Percentiles rank a stretch among this genome's conserved stretches.
These are phyloP conservation scores for Pyrenochaeta sp. DNA, from an alignment of 2,329 filamentous ascomycete species.

Conservation along the genomic window DNA sequence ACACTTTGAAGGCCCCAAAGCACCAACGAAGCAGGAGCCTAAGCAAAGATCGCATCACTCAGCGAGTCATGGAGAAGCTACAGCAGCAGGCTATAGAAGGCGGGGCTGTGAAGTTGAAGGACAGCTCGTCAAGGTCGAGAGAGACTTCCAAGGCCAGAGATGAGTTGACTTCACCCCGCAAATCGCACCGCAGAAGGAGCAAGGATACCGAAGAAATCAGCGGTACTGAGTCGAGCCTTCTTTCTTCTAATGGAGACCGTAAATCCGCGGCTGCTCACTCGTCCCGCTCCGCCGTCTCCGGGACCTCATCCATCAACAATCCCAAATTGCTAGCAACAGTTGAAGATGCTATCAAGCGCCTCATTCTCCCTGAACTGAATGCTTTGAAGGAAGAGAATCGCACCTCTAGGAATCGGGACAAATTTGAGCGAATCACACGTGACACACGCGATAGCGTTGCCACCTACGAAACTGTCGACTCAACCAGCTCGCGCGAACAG, in stretches of 20 bases:
- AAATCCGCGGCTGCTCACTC: constrained; percentile 66
- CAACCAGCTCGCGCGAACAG: constrained; percentile 58
- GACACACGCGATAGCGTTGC: constrained; percentile 39
- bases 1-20: constrained; percentile 66
- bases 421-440: constrained; percentile 71
- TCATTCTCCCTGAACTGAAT: constrained; percentile 90
- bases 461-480: constrained; percentile 65
- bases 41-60: constrained; percentile 71
- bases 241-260: constrained; percentile 66
- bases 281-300: constrained; percentile 61
- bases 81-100: constrained; percentile 57
- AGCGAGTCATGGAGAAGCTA: constrained; percentile 74
- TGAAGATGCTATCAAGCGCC: constrained; percentile 87
- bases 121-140: constrained; percentile 16
- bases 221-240: constrained; percentile 67
- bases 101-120: constrained; percentile 40
- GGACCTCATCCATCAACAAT: constrained; percentile 82
- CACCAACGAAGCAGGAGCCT: constrained; percentile 68
- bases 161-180: constrained; percentile 38
- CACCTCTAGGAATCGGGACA: constrained; percentile 73
- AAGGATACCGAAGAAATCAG: constrained; percentile 56
- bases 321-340: constrained; percentile 89
- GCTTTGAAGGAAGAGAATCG: constrained; percentile 91
- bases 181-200: constrained; percentile 50
- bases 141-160: constrained; percentile 31